A percentile compares a stretch with the other conserved stretches of the same genome.
Conservation (phyloP, 441 rosid species). For the Adansonia grandidieri region DNA sequence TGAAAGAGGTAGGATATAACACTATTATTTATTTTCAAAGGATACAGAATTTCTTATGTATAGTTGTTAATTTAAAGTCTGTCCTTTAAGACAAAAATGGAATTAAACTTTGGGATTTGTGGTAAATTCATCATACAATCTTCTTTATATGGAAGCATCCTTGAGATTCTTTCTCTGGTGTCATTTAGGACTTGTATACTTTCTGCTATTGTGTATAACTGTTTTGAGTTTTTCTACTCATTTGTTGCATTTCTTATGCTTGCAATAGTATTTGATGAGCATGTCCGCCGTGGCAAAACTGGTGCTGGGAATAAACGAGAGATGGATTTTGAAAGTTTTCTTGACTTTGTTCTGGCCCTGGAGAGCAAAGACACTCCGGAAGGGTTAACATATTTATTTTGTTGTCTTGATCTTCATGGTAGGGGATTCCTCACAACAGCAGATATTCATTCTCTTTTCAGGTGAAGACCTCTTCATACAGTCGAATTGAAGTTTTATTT, state of each 20-base stretch:
- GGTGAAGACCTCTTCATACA: slow-evolving; percentile 42
- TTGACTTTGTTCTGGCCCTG: slow-evolving; percentile 89
- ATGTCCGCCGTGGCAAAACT: slow-evolving; percentile 78
- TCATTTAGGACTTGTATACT: background rate
- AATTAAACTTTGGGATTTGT: background rate
- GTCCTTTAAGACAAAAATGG: slow-evolving; percentile 1
- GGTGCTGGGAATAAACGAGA: slow-evolving; percentile 75
- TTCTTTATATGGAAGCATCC: background rate
- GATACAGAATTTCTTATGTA: background rate
- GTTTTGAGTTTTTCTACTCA: slow-evolving; percentile 16
- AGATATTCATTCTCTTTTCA: slow-evolving; percentile 97
- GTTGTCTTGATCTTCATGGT: slow-evolving; percentile 88
- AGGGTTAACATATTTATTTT: slow-evolving; percentile 90
- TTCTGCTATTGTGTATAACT: background rate
- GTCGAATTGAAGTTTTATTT: background rate
- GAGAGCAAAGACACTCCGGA: slow-evolving; percentile 98
- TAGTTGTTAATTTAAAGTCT: background rate
- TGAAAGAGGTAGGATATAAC: slow-evolving; percentile 57
- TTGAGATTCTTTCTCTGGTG: background rate
- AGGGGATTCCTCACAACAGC: slow-evolving; percentile 89
- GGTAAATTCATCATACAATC: background rate
- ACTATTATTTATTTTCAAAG: background rate
- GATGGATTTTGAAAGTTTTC: slow-evolving; percentile 95
- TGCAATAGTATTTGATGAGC: slow-evolving; percentile 84
- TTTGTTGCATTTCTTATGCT: slow-evolving; percentile 24